These are phyloP conservation scores for Citrus medica DNA, from an alignment of 345 rosid species.

Conservation along the genomic window DNA sequence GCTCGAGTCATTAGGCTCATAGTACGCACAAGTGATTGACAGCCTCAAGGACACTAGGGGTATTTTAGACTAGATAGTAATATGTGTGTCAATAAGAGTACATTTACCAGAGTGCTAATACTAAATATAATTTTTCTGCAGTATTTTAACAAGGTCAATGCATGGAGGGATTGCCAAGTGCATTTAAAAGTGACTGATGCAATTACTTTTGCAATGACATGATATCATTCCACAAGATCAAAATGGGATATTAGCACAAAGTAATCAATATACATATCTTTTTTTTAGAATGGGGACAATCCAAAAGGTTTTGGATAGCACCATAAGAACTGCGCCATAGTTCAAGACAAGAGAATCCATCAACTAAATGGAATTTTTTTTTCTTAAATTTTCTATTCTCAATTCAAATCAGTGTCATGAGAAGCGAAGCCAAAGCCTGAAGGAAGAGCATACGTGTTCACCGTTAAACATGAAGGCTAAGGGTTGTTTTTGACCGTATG, in stretches of 20 bases:
- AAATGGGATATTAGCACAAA: constrained; percentile 27
- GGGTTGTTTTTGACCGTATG: neutral
- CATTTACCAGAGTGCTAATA: constrained; percentile 38
- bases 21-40: neutral
- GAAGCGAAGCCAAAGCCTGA: constrained; percentile 11
- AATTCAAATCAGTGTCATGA: neutral
- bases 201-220: constrained; percentile 31
- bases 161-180: constrained; percentile 33
- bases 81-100: constrained; percentile 25
- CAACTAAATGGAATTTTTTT: constrained; percentile 3
- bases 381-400: neutral
- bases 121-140: constrained; percentile 39
- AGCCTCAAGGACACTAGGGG: constrained; percentile 13
- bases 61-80: constrained; percentile 14
- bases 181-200: constrained; percentile 33
- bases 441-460: constrained; percentile 4
- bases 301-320: constrained; percentile 21
- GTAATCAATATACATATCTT: constrained; percentile 17
- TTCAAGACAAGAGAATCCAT: constrained; percentile 23
- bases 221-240: constrained; percentile 29
- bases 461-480: constrained; percentile 7
- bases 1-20: constrained; percentile 4
- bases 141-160: constrained; percentile 34
- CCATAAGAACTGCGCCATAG: constrained; percentile 18
- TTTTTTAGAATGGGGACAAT: constrained; percentile 20